These are phyloP conservation scores for Crithidia bombi DNA, from an alignment of 208 protist genomes.

Conservation along the genomic window DNA sequence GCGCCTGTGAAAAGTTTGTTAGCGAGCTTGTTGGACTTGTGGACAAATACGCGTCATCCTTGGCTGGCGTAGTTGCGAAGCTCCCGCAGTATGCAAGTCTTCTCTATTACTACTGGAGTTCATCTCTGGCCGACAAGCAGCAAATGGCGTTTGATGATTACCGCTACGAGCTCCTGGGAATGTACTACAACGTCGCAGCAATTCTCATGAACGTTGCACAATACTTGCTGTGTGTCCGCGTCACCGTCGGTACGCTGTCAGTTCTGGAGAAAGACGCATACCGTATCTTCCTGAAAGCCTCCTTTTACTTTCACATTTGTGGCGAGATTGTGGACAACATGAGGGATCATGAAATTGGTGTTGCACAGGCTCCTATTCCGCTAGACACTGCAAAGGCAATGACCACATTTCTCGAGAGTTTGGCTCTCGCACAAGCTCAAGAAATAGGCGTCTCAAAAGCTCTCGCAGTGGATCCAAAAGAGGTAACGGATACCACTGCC, in stretches of 20 bases:
- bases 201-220: constrained; percentile 62
- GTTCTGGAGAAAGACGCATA: constrained; percentile 73
- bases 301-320: constrained; percentile 64
- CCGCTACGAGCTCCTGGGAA: constrained; percentile 64
- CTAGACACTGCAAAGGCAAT: constrained; percentile 40
- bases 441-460: constrained; percentile 62
- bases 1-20: constrained; percentile 38
- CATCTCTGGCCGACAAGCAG: constrained; percentile 42
- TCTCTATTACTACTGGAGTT: constrained; percentile 66
- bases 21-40: constrained; percentile 30
- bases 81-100: constrained; percentile 41
- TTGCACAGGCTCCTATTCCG: constrained; percentile 38
- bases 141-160: constrained; percentile 68
- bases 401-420: constrained; percentile 38
- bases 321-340: constrained; percentile 42
- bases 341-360: constrained; percentile 41
- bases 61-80: constrained; percentile 40
- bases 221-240: constrained; percentile 44
- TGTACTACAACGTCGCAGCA: constrained; percentile 73
- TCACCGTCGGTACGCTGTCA: constrained; percentile 33
- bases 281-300: constrained; percentile 55
- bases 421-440: constrained; percentile 68
- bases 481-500: constrained; percentile 28
- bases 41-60: constrained; percentile 39
- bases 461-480: constrained; percentile 46